Conservation (phyloP, 805 yeast genomes). For the Myxozyma vanderwaltii region DNA sequence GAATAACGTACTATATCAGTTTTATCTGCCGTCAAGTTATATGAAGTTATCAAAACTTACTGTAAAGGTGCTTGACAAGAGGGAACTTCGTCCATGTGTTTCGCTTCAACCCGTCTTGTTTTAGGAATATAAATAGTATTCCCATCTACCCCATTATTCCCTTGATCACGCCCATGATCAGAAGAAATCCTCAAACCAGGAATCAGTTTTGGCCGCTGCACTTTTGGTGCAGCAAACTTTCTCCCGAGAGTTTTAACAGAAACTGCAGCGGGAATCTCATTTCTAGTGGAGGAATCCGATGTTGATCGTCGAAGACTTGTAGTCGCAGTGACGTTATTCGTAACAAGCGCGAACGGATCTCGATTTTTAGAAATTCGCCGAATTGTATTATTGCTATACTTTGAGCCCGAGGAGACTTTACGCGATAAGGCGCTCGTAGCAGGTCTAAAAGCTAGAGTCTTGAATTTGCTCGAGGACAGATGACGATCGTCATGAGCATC, state of each 20-base stretch:
- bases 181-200: neutral
- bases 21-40: too few relatives aligned
- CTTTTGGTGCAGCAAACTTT: neutral
- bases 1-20: too few relatives aligned
- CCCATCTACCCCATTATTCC: neutral
- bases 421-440: neutral
- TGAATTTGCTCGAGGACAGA: neutral
- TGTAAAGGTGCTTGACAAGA: neutral
- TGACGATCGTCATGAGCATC: neutral
- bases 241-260: neutral
- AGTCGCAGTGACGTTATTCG: constrained; percentile 2
- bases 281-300: constrained; percentile 3
- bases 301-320: neutral
- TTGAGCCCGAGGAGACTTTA: neutral
- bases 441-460: neutral
- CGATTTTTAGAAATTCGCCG: constrained; percentile 10
- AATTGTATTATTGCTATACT: neutral
- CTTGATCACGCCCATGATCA: neutral
- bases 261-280: neutral
- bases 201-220: neutral
- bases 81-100: neutral
- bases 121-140: neutral
- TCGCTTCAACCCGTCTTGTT: neutral
- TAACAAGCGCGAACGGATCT: constrained; percentile 8
- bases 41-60: neutral